Conservation (phyloP, 345 rosid species). For the Sisymbrium irio region DNA sequence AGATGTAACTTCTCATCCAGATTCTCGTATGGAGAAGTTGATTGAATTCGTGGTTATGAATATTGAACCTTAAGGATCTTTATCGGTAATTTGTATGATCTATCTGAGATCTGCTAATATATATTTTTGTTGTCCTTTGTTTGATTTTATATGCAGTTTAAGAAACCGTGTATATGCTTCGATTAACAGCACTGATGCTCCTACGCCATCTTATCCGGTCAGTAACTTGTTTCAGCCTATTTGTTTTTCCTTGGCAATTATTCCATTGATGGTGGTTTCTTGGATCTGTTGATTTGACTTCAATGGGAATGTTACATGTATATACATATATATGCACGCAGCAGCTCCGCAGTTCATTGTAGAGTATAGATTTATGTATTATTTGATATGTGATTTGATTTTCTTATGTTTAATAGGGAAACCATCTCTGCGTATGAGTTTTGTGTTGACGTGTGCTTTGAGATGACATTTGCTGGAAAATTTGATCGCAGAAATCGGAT, state of each 20-base stretch:
- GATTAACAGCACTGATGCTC: slow-evolving; percentile 39
- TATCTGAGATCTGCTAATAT: neutral
- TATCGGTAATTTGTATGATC: neutral
- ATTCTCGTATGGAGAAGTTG: neutral
- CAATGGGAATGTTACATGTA: neutral
- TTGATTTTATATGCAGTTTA: slow-evolving; percentile 27
- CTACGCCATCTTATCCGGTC: slow-evolving; percentile 55
- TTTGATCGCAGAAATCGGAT: slow-evolving; percentile 53
- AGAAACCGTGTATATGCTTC: slow-evolving; percentile 49
- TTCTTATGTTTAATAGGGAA: slow-evolving; percentile 19
- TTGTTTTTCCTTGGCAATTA: neutral
- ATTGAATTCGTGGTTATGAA: neutral
- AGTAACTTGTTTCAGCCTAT: slow-evolving; percentile 22
- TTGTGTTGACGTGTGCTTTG: slow-evolving; percentile 31
- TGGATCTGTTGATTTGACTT: neutral
- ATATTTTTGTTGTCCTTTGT: neutral
- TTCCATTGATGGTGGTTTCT: slow-evolving; percentile 1
- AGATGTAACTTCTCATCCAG: neutral
- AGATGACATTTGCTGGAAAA: slow-evolving; percentile 32
- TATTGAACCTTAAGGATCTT: neutral
- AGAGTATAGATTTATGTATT: neutral
- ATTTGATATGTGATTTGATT: slow-evolving; percentile 4
- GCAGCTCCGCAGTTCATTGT: neutral
- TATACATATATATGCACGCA: neutral
- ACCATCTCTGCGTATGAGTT: slow-evolving; percentile 32